Evolutionary conservation across 257 asterid species (phyloP), one percentile per base, ranked within the genome.

Genomic region (Nicotiana undulata): DNA sequence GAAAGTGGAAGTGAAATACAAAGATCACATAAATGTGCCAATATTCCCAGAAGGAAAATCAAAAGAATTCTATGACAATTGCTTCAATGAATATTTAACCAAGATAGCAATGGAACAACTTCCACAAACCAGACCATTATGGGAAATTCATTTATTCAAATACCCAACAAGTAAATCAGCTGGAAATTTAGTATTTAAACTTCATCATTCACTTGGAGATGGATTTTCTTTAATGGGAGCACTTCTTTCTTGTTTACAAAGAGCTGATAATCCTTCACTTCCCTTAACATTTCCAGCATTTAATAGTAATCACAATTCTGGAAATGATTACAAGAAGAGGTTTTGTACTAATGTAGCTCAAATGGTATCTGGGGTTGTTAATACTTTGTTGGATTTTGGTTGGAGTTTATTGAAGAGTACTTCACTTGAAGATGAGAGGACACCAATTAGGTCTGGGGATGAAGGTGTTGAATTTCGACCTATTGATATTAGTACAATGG

Each of bases 181-280:
- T 44, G 89, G 84, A 67, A 74, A 58, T 81, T 32, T 84, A n/a
- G 80, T 88, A 9, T 86, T 86, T 32, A 88, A 82, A 56, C 88
- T 88, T 65, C 89, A 88, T 13, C 90, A 88, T 66, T 79, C 86
- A 83, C 77, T 88, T 9, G 90, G 90, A 28, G 90, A 88, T 79
- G 90, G 90, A 0, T 88, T 83, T 52, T 85, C 90, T 3, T 18
- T 88, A 5, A 86, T 88, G 88, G 90, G 90, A 4, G 88, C 89
- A 10, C 86, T 88, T 5, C 88, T 88, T 20, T 88, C 86, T 34
- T 84, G 89, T 51, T 49, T 88, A n/a, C 87, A 85, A 84, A 85
- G 90, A 7, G 80, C 81, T 8, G 90, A 86, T 58, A 75, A 88
- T 51, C 84, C 90, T 66, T 82, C 86, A 4, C 86, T 88, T 17